Evolutionary conservation across 305 asterid genomes (phyloP), one percentile per base, ranked within the genome.

Genomic region (Rubia tinctorum): DNA sequence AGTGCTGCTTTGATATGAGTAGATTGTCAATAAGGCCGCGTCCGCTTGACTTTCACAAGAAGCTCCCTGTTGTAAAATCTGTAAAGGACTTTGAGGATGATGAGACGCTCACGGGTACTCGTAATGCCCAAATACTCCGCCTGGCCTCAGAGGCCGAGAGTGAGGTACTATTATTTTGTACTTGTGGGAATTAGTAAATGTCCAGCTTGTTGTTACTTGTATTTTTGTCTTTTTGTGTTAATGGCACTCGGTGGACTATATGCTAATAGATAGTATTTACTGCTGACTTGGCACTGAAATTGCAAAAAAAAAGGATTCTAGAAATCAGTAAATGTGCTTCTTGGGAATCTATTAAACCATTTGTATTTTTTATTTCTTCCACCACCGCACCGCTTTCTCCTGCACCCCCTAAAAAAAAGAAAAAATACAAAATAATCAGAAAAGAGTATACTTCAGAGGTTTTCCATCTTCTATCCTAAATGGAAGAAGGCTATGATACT

Each of bases 21-120:
- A 90, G 99, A 84, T 89, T 92, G 75, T 95, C 99, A 68, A 82
- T 95, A 82, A 92, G 99, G 91, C 99, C 99, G 68, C 94, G 99
- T 66, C 99, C 98, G 42, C 96, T 95, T 59, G 99, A 95, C 85
- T 83, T 95, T 79, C 88, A 92, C 88, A 92, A 89, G 95, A 95
- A 89, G 88, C 95, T 95, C 59, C 99, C 98, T 27, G 88, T 95
- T 81, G 78, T 95, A 63, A 95, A 95, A 81, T 92, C 96, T 72
- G 71, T 90, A 1, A 95, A 95, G 85, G 99, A 95, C 25, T 92
- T 90, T 58, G 99, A 95, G 83, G 99, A 95, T 84, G 99, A 95
- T 69, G 99, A 95, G 58, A 81, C 77, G 76, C 92, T 92, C 6
- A 83, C 98, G 37, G 86, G 91, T 68, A 89, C 98, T 47, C 96